Conservation (phyloP, 1,284 basidiomycete species). For the Marasmius sp. region DNA sequence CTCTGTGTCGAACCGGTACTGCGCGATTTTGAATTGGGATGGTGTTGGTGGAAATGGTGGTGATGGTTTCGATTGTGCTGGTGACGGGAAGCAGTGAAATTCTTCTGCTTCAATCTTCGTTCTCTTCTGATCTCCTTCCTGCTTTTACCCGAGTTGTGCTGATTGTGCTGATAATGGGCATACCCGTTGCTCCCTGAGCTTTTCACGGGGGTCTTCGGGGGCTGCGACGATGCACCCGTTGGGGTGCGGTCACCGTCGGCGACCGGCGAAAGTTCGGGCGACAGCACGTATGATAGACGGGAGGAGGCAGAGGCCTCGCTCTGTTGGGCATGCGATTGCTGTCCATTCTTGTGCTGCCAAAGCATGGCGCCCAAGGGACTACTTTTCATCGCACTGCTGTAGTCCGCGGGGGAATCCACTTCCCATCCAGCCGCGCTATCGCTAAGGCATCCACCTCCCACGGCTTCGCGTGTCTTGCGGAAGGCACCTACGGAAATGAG, state of each 20-base stretch:
- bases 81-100: conserved; percentile 37
- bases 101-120: conserved; percentile 62
- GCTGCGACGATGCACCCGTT: conserved; percentile 25
- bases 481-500: conserved; percentile 72
- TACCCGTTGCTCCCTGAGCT: not conserved
- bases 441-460: conserved; percentile 23
- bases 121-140: conserved; percentile 61
- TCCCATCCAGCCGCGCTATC: conserved; percentile 37
- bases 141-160: conserved; percentile 42
- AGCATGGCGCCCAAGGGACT: conserved; percentile 58
- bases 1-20: conserved; percentile 61
- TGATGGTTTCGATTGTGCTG: conserved; percentile 35
- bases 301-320: conserved; percentile 21
- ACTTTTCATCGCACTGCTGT: conserved; percentile 44
- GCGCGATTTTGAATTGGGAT: conserved; percentile 68
- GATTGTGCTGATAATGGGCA: conserved; percentile 32
- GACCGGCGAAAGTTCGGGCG: conserved; percentile 54
- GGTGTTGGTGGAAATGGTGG: conserved; percentile 53
- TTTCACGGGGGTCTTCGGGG: conserved; percentile 12
- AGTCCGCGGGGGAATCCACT: conserved; percentile 34
- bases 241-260: conserved; percentile 61
- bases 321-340: conserved; percentile 20
- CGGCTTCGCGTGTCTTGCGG: conserved; percentile 58
- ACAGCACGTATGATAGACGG: conserved; percentile 33
- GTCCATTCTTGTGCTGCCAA: conserved; percentile 44